phyloP scores from a whole-genome alignment of 306 rosid genomes.

The Trifolium dubium region DNA sequence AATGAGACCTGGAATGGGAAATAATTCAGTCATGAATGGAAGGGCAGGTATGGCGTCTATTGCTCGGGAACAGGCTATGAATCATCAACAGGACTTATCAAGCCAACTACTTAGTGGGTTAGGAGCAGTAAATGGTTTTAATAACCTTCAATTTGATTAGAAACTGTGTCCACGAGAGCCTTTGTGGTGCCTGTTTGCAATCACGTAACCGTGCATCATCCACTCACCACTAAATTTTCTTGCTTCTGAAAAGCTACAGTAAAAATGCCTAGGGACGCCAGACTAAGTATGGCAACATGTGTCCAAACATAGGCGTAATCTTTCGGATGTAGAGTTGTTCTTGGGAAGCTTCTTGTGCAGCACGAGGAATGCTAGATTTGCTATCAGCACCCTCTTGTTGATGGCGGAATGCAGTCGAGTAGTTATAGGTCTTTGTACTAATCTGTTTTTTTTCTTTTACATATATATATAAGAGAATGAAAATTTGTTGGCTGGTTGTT shows the following conservation, averaged over 20 bases:
- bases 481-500: conserved; percentile 76
- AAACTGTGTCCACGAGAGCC: conserved; percentile 70
- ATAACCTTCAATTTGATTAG: conserved; percentile 89
- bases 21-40: conserved; percentile 79
- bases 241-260: conserved; percentile 10
- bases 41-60: conserved; percentile 77
- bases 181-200: not conserved
- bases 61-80: conserved; percentile 82
- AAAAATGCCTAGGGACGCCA: not conserved
- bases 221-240: not conserved
- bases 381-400: conserved; percentile 54
- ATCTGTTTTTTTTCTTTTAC: conserved; percentile 44
- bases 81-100: conserved; percentile 86
- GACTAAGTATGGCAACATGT: not conserved
- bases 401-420: conserved; percentile 46
- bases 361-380: conserved; percentile 60
- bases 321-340: conserved; percentile 43
- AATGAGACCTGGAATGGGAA: conserved; percentile 74
- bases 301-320: conserved; percentile 3
- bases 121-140: conserved; percentile 85
- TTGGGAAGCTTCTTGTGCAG: conserved; percentile 63
- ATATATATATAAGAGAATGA: conserved; percentile 41
- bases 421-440: conserved; percentile 69
- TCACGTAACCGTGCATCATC: not conserved
- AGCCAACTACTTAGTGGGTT: conserved; percentile 86